phyloP scores from a whole-genome alignment of 768 basidiomycete genomes.

The Calvatia gigantea region DNA sequence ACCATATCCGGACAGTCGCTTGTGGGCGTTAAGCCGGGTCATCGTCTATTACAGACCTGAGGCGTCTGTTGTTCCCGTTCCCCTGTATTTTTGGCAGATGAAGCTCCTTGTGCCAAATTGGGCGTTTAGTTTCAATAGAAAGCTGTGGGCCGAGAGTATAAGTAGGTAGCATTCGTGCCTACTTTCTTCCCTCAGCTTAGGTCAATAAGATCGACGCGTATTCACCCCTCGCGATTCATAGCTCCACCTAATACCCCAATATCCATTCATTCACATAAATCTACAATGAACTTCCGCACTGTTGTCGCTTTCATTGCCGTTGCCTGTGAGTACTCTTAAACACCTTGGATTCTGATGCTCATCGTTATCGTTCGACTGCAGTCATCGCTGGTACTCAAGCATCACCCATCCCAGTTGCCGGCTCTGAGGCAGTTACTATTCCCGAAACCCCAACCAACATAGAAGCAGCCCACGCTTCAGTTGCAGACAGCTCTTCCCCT shows the following conservation, averaged over 20 bases:
- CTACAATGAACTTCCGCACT: slow-evolving; percentile 3
- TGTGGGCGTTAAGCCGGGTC: slow-evolving; percentile 2
- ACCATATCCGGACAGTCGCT: slow-evolving; percentile 1
- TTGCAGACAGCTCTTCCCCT: background rate
- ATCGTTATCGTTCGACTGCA: background rate
- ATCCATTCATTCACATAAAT: background rate
- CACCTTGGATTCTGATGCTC: background rate
- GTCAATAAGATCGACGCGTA: background rate
- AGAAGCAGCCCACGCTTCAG: background rate
- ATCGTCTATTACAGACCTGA: background rate
- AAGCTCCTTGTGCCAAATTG: background rate
- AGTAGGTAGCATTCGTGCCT: background rate
- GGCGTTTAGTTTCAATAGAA: background rate
- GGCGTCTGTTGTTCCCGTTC: background rate
- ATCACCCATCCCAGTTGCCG: background rate
- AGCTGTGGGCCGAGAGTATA: background rate
- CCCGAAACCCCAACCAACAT: background rate
- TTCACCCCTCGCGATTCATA: background rate
- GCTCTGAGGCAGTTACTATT: background rate
- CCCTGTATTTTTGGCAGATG: background rate
- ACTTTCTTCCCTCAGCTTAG: background rate
- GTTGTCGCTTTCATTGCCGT: background rate
- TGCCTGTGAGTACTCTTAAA: background rate
- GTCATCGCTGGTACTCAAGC: background rate
- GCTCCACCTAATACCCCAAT: background rate